phyloP scores from a whole-genome alignment of 225 moss, liverwort and hornwort genomes.

The Neckera pumila region DNA sequence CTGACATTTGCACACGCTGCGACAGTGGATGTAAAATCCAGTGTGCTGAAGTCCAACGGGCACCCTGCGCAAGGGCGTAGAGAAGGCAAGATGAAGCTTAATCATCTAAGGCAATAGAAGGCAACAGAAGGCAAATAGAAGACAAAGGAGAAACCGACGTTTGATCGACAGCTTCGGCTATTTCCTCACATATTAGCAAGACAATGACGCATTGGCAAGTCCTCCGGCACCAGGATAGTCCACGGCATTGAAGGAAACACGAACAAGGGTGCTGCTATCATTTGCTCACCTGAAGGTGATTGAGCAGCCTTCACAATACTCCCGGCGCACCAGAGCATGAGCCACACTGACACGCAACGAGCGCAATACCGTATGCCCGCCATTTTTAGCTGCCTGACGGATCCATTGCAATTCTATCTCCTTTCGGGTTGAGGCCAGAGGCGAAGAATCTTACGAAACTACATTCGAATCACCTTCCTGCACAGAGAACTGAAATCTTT shows the following conservation, averaged over 20 bases:
- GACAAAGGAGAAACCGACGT: not conserved
- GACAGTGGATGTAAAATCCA: slow-evolving; percentile 27
- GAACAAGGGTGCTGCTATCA: not conserved
- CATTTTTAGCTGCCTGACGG: not conserved
- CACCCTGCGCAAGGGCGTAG: slow-evolving; percentile 6
- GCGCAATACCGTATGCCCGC: not conserved
- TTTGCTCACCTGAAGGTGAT: slow-evolving; percentile 3
- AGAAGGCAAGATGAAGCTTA: not conserved
- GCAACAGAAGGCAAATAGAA: not conserved
- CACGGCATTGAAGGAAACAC: not conserved
- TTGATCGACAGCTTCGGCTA: not conserved
- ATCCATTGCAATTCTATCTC: not conserved
- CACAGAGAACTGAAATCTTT: not conserved
- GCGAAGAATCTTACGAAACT: not conserved
- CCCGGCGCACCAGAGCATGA: not conserved
- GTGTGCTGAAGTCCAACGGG: slow-evolving; percentile 22
- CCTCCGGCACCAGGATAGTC: not conserved
- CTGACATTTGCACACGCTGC: slow-evolving; percentile 22
- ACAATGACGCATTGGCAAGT: not conserved
- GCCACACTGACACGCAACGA: not conserved
- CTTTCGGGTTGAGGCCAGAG: not conserved
- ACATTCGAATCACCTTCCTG: not conserved
- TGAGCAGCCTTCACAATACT: not conserved
- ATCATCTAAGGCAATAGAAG: not conserved
- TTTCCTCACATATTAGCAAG: not conserved